Conservation (phyloP, 768 basidiomycete genomes). For the Rhizopogon rudus region DNA sequence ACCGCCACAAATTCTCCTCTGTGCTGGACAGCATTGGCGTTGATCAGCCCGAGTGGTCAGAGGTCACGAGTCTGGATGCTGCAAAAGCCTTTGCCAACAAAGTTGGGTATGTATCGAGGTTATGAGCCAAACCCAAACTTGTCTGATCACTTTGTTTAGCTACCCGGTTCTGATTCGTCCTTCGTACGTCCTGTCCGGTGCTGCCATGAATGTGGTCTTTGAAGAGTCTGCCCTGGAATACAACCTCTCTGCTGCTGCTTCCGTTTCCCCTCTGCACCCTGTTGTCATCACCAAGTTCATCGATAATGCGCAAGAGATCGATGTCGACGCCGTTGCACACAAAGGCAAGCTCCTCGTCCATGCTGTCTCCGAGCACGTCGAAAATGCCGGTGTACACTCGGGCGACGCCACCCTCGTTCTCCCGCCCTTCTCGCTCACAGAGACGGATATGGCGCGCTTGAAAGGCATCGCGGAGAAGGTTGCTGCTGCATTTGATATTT, state of each 20-base stretch:
- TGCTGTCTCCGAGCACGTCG: slow-evolving; percentile 96
- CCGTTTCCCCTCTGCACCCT: slow-evolving; percentile 94
- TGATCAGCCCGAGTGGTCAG: slow-evolving; percentile 96
- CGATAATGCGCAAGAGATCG: slow-evolving; percentile 95
- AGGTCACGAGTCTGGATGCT: slow-evolving; percentile 81
- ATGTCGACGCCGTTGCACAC: slow-evolving; percentile 95
- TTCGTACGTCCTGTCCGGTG: slow-evolving; percentile 96
- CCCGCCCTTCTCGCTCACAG: slow-evolving; percentile 81
- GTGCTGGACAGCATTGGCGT: slow-evolving; percentile 93
- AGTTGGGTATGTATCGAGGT: slow-evolving; percentile 51
- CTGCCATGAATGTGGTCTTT: slow-evolving; percentile 98
- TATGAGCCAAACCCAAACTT: no score
- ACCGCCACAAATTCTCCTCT: slow-evolving; percentile 98
- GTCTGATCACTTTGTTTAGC: slow-evolving; percentile 30
- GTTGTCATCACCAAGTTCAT: slow-evolving; percentile 99
- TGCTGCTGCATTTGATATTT: slow-evolving; percentile 91
- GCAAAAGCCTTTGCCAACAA: slow-evolving; percentile 88
- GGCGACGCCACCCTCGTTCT: slow-evolving; percentile 98
- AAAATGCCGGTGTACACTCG: slow-evolving; percentile 98
- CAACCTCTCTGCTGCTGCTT: slow-evolving; percentile 94
- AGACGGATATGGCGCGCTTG: slow-evolving; percentile 76
- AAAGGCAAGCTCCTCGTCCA: slow-evolving; percentile 89
- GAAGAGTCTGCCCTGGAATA: slow-evolving; percentile 87
- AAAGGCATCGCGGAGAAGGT: slow-evolving; percentile 96
- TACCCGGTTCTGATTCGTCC: slow-evolving; percentile 98